Evolutionary conservation across 2,329 filamentous ascomycete species (phyloP), one percentile per base, ranked within the genome.

Genomic region (Fusarium sp.): DNA sequence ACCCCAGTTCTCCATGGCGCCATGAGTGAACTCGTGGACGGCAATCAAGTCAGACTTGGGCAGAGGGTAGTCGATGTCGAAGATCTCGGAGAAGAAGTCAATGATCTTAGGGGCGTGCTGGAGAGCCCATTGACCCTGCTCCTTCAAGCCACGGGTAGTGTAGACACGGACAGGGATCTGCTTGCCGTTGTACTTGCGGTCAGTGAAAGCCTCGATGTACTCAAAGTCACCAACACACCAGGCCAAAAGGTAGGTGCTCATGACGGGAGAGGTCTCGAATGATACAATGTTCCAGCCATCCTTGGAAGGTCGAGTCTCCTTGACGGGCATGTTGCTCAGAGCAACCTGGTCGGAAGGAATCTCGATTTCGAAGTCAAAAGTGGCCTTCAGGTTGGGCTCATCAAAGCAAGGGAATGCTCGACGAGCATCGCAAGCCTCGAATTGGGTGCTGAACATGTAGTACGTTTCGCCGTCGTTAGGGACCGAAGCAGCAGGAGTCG

Each of bases 221-320:
- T 98, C 95, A 68, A 99, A 98, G 79, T 99, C 95, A 60, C 96
- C 96, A 65, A 97, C 88, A 22, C 95, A 94, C 96, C 96, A 97
- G 22, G 94, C 94, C 26, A 96, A 83, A 30, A 97, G 88, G 80
- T 97, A 91, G 24, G 92, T 97, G 82, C 92, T 96, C 94, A 97
- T 97, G 73, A 94, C 81, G 2, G 94, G 94, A 14, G 92, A 94
- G 54, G 86, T 89, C 75, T 96, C 92, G 71, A 97, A 97, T 4
- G 88, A 87, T 35, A 97, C 91, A 37, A 85, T 78, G 72, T 92
- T 92, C 80, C 87, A 91, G 66, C 92, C 91, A 64, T 89, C 85
- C 62, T 81, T 83, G 66, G 81, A 80, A 54, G 84, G 81, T 71
- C 84, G 87, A 61, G 85, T 87, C 51, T 86, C 84, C 83, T 94